These are phyloP conservation scores for Trichoderma koningii DNA, from an alignment of 2,329 filamentous ascomycete genomes.

Conservation along the genomic window DNA sequence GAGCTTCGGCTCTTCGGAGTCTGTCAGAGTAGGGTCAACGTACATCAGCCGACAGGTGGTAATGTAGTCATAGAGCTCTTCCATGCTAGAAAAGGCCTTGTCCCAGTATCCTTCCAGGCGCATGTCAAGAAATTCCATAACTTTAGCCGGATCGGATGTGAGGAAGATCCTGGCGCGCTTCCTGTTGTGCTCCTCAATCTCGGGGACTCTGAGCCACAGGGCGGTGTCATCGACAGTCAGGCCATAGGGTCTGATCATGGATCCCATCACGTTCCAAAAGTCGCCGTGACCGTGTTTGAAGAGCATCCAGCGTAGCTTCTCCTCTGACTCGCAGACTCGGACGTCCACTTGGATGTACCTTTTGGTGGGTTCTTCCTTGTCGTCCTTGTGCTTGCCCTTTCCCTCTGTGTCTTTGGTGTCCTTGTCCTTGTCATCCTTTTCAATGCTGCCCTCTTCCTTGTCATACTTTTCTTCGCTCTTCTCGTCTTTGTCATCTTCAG, in stretches of 20 bases:
- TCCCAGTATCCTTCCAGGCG: constrained; percentile 50
- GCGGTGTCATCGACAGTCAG: constrained; percentile 66
- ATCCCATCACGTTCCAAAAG: constrained; percentile 64
- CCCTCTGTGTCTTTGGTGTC: neutral
- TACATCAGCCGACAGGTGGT: constrained; percentile 61
- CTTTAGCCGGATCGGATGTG: constrained; percentile 55
- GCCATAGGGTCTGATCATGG: constrained; percentile 63
- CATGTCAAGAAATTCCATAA: constrained; percentile 66
- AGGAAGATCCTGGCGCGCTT: constrained; percentile 62
- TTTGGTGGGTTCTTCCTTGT: neutral
- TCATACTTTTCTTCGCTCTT: no score
- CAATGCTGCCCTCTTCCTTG: no score
- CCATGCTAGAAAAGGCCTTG: constrained; percentile 54
- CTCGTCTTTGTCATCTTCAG: constrained; percentile 30
- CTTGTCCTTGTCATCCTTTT: neutral
- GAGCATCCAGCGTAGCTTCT: constrained; percentile 59
- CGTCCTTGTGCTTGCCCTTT: neutral
- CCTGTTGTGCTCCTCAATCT: constrained; percentile 63
- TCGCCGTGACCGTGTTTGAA: constrained; percentile 76
- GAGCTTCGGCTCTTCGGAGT: constrained; percentile 41
- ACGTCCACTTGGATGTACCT: constrained; percentile 70
- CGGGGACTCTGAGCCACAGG: constrained; percentile 65
- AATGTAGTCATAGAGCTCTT: constrained; percentile 65
- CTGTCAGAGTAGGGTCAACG: constrained; percentile 37
- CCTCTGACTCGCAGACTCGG: constrained; percentile 49